Evolutionary conservation across 208 protist species (phyloP).

Genomic region (Wallacemonas sp.): DNA sequence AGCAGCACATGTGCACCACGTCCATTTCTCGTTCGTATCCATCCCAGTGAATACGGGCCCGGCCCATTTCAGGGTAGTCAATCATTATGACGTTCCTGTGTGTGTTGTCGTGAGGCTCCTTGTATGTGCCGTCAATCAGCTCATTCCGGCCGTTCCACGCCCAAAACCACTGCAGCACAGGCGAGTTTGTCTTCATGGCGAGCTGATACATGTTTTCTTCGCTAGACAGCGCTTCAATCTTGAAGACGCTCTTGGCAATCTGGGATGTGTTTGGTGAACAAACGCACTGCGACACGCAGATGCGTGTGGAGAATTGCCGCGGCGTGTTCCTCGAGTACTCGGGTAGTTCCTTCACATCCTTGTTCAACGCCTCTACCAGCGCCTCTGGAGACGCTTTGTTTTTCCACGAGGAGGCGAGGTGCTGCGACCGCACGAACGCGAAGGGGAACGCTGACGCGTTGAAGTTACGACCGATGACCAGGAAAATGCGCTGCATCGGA

Average conservation of each 20-base stretch:
- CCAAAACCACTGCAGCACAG: slow-evolving; percentile 38
- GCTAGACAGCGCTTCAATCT: not conserved
- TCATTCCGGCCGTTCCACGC: slow-evolving; percentile 20
- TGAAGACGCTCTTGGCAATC: slow-evolving; percentile 22
- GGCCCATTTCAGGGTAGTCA: slow-evolving; percentile 27
- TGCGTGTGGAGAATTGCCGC: not conserved
- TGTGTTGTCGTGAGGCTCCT: slow-evolving; percentile 6
- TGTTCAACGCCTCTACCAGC: slow-evolving; percentile 22
- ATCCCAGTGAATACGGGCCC: slow-evolving; percentile 5
- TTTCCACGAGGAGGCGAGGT: slow-evolving; percentile 38
- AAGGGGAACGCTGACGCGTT: slow-evolving; percentile 6
- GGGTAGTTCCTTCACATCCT: not conserved
- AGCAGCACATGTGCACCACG: slow-evolving; percentile 7
- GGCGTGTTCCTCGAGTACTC: not conserved
- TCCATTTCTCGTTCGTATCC: slow-evolving; percentile 4
- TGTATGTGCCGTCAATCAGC: slow-evolving; percentile 14
- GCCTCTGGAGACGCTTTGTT: slow-evolving; percentile 16
- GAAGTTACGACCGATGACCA: slow-evolving; percentile 33
- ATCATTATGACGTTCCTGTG: slow-evolving; percentile 54
- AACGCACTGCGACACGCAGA: slow-evolving; percentile 53
- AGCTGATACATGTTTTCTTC: slow-evolving; percentile 18
- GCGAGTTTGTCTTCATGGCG: slow-evolving; percentile 26
- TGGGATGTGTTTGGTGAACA: slow-evolving; percentile 17
- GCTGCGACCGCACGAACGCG: slow-evolving; percentile 12
- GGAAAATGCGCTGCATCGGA: slow-evolving; percentile 31